Base-by-base conservation (phyloP, 1,284 basidiomycete genomes). In the Trichosporon coremiiforme region DNA sequence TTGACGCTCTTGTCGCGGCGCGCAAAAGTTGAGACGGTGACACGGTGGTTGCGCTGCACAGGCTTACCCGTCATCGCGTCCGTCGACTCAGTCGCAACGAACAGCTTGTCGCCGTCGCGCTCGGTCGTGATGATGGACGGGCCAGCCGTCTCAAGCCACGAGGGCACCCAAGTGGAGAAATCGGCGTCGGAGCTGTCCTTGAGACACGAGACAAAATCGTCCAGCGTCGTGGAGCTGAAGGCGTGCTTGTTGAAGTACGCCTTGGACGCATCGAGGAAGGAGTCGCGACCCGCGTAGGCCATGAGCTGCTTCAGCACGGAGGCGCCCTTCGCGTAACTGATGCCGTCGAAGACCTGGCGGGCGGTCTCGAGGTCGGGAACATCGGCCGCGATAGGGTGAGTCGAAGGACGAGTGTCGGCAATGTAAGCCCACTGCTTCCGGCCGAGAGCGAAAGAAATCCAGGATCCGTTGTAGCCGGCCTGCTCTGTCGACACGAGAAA, bases 351-450 rank as follows among this genome's bases (percentile, higher is more conserved):
- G 20, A 35, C 50, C 65, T 69, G 68, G 55, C 68, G 68, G 38
- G 68, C 68, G 4, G 68, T 55, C 65, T 69, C 68, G 65, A 69
- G 68, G 41, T 69, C 68, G 64, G 68, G 68, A 0, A 69, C 57
- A 45, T 69, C 60, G 20, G 68, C 65, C 2, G 62, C 68, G 55
- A 69, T 66, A 8, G 68, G 57, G 68, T 69, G 68, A 9, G 68
- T 69, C 31, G 64, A 25, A 12, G 68, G 68, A 9, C 36, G 57
- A 20, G 47, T 38, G 65, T 69, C 68, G 55, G 45, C 57, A 1
- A 41, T 45, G 60, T 69, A 69, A 0, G 68, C 68, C 55, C 68
- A 50, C 65, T 69, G 68, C 65, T 69, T 69, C 38, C 68, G 64
- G 4, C 12, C 15, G n/a, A 69, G 68, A 4, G 57, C 68, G 17